A percentile compares a stretch with the other conserved stretches of the same genome.
Evolutionary conservation across 2,329 filamentous ascomycete species (phyloP).

Genomic region (Curvularia spicifera): DNA sequence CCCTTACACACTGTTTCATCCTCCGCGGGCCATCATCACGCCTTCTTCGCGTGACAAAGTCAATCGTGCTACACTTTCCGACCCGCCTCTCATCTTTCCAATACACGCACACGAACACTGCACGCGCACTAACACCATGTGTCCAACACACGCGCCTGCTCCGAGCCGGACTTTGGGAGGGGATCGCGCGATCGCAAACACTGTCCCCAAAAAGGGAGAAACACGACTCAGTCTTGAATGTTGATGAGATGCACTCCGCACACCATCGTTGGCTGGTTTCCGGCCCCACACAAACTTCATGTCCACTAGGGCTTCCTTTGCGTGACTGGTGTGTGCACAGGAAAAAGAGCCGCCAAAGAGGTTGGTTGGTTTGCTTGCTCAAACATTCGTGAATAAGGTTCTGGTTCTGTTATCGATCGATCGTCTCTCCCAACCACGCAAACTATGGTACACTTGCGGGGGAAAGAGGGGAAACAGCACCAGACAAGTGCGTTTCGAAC

Average conservation of each 20-base stretch:
- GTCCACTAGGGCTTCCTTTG: neutral
- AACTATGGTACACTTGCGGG: neutral
- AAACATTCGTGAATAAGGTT: neutral
- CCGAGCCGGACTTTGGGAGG: neutral
- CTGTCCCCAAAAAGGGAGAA: neutral
- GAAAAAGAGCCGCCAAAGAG: neutral
- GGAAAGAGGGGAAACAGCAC: neutral
- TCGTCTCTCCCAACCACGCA: neutral
- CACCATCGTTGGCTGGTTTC: neutral
- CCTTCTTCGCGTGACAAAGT: neutral
- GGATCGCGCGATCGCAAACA: conserved; percentile 8
- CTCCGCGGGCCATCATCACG: neutral
- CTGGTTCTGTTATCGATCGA: conserved; percentile 4
- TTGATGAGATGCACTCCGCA: neutral
- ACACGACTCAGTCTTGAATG: neutral
- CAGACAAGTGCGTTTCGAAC: neutral
- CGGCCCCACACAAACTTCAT: neutral
- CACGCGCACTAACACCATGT: neutral
- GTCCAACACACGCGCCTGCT: neutral
- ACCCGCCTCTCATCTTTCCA: neutral
- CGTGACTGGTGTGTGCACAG: conserved; percentile 6
- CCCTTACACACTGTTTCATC: neutral
- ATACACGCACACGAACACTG: neutral
- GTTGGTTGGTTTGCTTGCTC: neutral
- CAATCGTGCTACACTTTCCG: neutral